Base-by-base conservation (phyloP, 495 filamentous ascomycete species). In the Podospora bellae-mahoneyi region DNA sequence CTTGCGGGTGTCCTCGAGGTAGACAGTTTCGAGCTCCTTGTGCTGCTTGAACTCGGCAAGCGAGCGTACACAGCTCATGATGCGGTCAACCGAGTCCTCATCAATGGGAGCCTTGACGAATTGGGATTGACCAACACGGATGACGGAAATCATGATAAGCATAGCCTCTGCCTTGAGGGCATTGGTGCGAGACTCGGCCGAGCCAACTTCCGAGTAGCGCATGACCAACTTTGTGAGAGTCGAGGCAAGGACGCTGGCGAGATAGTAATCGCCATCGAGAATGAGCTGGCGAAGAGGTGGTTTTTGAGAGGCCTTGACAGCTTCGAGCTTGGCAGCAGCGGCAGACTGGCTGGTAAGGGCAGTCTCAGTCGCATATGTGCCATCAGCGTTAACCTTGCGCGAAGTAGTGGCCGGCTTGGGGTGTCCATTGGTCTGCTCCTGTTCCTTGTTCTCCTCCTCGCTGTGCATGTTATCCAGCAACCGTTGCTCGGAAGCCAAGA, bases 61-160 rank as follows among this genome's bases (percentile, higher is more conserved):
- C 6, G 93, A 95, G 60, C 94, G 90, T 9, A 99, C 91, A 71
- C 94, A 98, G 63, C 90, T 91, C 93, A 98, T 97, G 74, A 99
- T 94, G 69, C 96, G 87, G 80, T 99, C 96, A 10, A 98, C 88
- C 0, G 94, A 97, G 74, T 99, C 96, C 77, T 99, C 96, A 73
- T 99, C 96, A 68, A 99, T 97, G 3, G 93, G 92, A 6, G 92
- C 91, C 81, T 97, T 97, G 74, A 96, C 96, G 67, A 99, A 99
- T 72, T 95, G 92, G 7, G 93, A 97, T 79, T 99, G 96, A 15
- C 96, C 96, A 67, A 96, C 96, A 68, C 96, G 92, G 70, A 97
- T 91, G 73, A 99, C 95, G 20, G 94, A 97, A 71, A 98, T 97
- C 93, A 99, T 97, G 76, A 98, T 98, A 57, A 98, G 85, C 96